Percentiles rank a stretch among this genome's conserved stretches.
These are phyloP conservation scores for Echria macrotheca DNA, from an alignment of 495 filamentous ascomycete species.

Conservation along the genomic window DNA sequence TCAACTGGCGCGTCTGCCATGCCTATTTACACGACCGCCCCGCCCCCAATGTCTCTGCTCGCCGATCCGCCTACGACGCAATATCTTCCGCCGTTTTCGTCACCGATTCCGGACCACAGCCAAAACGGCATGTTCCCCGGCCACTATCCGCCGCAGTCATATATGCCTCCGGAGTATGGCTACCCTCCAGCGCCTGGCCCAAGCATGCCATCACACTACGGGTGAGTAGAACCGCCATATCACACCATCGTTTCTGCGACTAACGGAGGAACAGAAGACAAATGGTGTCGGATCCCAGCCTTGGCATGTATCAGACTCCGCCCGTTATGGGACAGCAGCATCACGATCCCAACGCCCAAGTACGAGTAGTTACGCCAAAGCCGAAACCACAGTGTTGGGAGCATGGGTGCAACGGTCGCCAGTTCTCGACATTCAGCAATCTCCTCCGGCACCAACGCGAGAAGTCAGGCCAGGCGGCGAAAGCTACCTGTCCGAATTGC, in stretches of 20 bases:
- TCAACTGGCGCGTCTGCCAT: constrained; percentile 31
- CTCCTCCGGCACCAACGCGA: constrained; percentile 88
- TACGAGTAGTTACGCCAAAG: constrained; percentile 66
- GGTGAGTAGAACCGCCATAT: constrained; percentile 22
- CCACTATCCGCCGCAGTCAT: constrained; percentile 25
- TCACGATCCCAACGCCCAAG: constrained; percentile 41
- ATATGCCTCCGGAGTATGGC: constrained; percentile 34
- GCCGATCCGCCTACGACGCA: constrained; percentile 37
- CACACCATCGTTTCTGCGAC: not conserved
- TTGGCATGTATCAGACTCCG: constrained; percentile 40
- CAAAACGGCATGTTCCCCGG: constrained; percentile 32
- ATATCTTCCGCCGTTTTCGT: constrained; percentile 40
- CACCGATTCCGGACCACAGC: constrained; percentile 38
- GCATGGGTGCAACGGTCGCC: constrained; percentile 87
- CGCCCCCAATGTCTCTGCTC: constrained; percentile 40
- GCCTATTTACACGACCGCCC: constrained; percentile 44
- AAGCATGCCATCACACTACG: constrained; percentile 40
- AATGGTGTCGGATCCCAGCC: constrained; percentile 33
- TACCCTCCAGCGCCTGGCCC: constrained; percentile 35
- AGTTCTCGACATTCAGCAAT: constrained; percentile 95
- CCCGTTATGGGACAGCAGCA: constrained; percentile 23
- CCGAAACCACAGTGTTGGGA: constrained; percentile 94
- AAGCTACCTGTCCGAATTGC: constrained; percentile 80
- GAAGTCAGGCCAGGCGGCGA: constrained; percentile 81
- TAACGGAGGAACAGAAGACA: constrained; percentile 20